A percentile compares a stretch with the other conserved stretches of the same genome.
phyloP scores from a whole-genome alignment of 129 eudicot genomes.

The Flaveria ramosissima region DNA sequence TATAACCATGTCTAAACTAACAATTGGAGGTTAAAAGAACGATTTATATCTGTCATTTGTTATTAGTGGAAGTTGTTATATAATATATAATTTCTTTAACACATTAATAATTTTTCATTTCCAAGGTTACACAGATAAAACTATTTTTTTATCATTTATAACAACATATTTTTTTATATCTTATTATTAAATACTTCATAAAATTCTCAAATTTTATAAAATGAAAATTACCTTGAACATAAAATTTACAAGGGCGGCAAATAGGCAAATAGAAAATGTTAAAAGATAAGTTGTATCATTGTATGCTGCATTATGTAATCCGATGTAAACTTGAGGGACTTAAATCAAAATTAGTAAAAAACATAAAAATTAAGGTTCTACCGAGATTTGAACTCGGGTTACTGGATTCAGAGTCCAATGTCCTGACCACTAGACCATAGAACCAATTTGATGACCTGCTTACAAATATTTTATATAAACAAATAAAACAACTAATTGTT shows the following conservation, averaged over 20 bases:
- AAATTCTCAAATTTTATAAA: neutral
- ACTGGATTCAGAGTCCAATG: slow-evolving; percentile 78
- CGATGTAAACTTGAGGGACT: slow-evolving; percentile 11
- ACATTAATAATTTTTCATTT: too few species aligned
- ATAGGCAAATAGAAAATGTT: neutral
- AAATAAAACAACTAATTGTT: neutral
- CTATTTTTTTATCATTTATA: neutral
- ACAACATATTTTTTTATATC: too few species aligned
- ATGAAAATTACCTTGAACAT: neutral
- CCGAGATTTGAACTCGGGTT: slow-evolving; percentile 81
- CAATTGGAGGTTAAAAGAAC: too few species aligned
- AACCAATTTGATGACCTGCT: neutral
- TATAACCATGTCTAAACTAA: too few species aligned
- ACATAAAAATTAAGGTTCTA: slow-evolving; percentile 18
- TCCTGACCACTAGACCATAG: slow-evolving; percentile 71
- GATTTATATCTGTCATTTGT: too few species aligned
- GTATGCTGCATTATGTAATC: neutral
- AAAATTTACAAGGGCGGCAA: neutral
- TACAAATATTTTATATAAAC: too few species aligned
- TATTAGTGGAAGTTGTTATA: too few species aligned
- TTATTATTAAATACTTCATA: too few species aligned
- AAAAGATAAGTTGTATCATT: neutral
- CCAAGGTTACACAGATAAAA: neutral
- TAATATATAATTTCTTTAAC: neutral
- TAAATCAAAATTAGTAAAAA: neutral